Conservation (phyloP, 352 stramenopile species). For the Phytophthora multivora region DNA sequence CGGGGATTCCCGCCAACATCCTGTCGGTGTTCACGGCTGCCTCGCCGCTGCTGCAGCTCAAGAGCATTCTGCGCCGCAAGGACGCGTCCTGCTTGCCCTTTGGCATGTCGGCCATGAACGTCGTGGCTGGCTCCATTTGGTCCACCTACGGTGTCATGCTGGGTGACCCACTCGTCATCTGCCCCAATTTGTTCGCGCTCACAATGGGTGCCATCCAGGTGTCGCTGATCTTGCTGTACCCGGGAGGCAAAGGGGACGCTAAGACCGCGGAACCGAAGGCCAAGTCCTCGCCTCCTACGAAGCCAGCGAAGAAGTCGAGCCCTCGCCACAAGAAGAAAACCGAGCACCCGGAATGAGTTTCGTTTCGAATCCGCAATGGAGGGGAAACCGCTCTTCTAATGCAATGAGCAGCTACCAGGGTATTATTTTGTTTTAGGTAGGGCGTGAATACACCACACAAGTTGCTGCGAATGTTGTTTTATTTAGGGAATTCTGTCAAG, state of each 20-base stretch:
- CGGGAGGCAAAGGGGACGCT: slow-evolving; percentile 35
- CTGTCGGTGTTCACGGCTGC: slow-evolving; percentile 71
- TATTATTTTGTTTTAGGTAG: slow-evolving; percentile 6
- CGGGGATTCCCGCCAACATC: slow-evolving; percentile 75
- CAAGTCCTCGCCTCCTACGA: slow-evolving; percentile 15
- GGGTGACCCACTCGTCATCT: slow-evolving; percentile 61
- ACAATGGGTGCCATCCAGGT: slow-evolving; percentile 79
- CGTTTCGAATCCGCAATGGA: too few species aligned
- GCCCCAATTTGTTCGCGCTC: slow-evolving; percentile 72
- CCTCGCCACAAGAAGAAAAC: slow-evolving; percentile 32
- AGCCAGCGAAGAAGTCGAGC: slow-evolving; percentile 22
- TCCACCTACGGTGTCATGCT: slow-evolving; percentile 73
- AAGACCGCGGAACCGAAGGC: slow-evolving; percentile 14
- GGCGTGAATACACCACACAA: slow-evolving; percentile 4
- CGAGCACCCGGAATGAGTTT: slow-evolving; percentile 34
- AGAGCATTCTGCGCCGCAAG: slow-evolving; percentile 58
- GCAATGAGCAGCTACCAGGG: background rate
- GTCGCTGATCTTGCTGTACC: slow-evolving; percentile 62
- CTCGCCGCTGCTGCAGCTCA: slow-evolving; percentile 74
- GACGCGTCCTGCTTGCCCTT: slow-evolving; percentile 76
- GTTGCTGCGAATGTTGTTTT: slow-evolving; percentile 3
- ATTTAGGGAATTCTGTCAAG: slow-evolving; percentile 6
- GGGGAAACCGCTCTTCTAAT: background rate
- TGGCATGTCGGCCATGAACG: slow-evolving; percentile 84
- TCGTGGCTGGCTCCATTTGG: slow-evolving; percentile 71